phyloP scores from a whole-genome alignment of 2,329 filamentous ascomycete genomes.

The Stenocarpella maydis region DNA sequence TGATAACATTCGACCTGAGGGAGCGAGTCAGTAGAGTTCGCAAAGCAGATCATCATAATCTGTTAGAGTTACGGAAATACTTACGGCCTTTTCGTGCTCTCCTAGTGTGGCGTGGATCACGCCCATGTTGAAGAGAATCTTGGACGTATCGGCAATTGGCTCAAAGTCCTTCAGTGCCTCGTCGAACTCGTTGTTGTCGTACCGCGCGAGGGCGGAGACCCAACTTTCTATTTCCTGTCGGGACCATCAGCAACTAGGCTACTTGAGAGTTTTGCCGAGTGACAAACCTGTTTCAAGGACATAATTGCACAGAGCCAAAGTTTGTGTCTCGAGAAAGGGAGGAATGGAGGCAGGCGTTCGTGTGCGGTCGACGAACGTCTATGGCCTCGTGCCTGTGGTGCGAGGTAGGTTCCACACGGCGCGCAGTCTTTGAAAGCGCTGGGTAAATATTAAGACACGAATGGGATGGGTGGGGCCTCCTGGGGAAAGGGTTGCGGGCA shows the following conservation, averaged over 20 bases:
- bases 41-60: conserved; percentile 13
- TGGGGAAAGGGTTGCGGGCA: conserved; percentile 17
- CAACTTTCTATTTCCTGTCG: conserved; percentile 96
- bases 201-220: conserved; percentile 88
- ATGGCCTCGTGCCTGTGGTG: conserved; percentile 7
- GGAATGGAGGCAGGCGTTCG: conserved; percentile 25
- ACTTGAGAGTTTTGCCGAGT: not conserved
- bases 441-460: conserved; percentile 28
- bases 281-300: conserved; percentile 52
- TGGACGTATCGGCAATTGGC: conserved; percentile 91
- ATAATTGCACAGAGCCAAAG: conserved; percentile 40
- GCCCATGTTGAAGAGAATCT: conserved; percentile 98
- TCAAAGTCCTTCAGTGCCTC: conserved; percentile 85
- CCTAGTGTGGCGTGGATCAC: conserved; percentile 97
- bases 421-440: conserved; percentile 16
- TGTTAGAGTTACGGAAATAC: conserved; percentile 47
- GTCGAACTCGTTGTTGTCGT: conserved; percentile 98
- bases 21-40: conserved; percentile 36
- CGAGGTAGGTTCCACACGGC: conserved; percentile 1
- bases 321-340: not conserved
- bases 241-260: conserved; percentile 15
- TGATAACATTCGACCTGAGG: conserved; percentile 91
- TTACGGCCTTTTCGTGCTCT: conserved; percentile 93
- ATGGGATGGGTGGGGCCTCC: conserved; percentile 22
- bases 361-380: conserved; percentile 29